phyloP scores from a whole-genome alignment of 2,329 filamentous ascomycete species.

The Lachnum nothofagi region DNA sequence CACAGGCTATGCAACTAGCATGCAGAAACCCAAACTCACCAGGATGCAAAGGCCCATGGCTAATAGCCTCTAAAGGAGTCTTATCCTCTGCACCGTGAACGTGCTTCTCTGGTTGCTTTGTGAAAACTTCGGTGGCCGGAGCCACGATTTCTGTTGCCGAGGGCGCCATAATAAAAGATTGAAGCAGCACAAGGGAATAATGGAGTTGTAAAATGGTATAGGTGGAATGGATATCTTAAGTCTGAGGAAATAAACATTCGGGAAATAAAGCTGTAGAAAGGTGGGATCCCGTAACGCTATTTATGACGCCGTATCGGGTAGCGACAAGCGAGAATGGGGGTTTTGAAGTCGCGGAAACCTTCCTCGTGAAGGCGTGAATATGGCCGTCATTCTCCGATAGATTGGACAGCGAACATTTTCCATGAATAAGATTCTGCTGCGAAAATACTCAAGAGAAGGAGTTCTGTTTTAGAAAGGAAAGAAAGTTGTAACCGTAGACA shows the following conservation, averaged over 20 bases:
- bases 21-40: slow-evolving; percentile 15
- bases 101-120: slow-evolving; percentile 18
- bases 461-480: too few relatives aligned
- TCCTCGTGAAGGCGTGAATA: too few relatives aligned
- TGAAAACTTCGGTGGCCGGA: background rate
- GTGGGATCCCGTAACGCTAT: too few relatives aligned
- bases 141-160: slow-evolving; percentile 10
- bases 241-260: too few relatives aligned
- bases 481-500: too few relatives aligned
- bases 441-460: too few relatives aligned
- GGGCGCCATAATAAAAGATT: slow-evolving; percentile 12
- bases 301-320: too few relatives aligned
- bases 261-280: too few relatives aligned
- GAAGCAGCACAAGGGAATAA: background rate
- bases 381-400: too few relatives aligned
- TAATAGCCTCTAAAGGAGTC: slow-evolving; percentile 32
- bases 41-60: slow-evolving; percentile 28
- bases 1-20: too few relatives aligned
- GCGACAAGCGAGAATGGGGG: background rate
- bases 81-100: slow-evolving; percentile 28
- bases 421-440: too few relatives aligned
- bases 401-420: too few relatives aligned
- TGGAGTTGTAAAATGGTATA: background rate
- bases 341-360: background rate
- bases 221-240: background rate